Base-by-base conservation (phyloP, 2,329 filamentous ascomycete genomes). In the Fusarium verticillioides region DNA sequence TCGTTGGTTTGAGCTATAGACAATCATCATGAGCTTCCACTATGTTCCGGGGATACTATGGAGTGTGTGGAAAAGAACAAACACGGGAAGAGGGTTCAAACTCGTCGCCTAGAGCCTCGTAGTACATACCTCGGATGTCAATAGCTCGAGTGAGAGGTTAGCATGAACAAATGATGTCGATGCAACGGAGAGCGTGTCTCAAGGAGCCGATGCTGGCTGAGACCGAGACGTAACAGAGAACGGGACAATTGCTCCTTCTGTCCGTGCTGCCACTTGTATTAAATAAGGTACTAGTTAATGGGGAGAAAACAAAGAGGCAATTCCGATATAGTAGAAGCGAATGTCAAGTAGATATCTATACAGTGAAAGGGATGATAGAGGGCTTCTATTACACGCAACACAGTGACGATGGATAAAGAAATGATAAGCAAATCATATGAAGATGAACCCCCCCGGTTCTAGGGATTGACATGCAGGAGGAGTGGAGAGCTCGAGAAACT, bases 131-230 rank as follows among this genome's bases (percentile, higher is more conserved):
- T 54, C 28, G 18, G 59, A 37, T 54, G 57, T 57, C 64, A 53
- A 53, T 39, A 69, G 50, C 40, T 68, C 61, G 60, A 54, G 60
- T 54, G 68, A 61, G 69, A 74, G 42, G 39, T 66, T 65, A 52
- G 63, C 50, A 56, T 43, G 52, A 47, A 36, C 53, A 67, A 53
- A 75, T 70, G 70, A 76, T 61, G 63, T 57, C 69, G 76, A 56
- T 73, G 71, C 71, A 77, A 78, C 63, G 67, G 66, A 66, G 73
- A 73, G 68, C 76, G 75, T 78, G 76, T 76, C 76, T 76, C 62
- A 63, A 75, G 52, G 66, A 61, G 56, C 70, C 60, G 69, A 77
- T 69, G 54, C 44, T 42, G 36, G 34, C 60, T 46, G 46, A 57
- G 65, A 42, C 62, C 56, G 49, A 66, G 58, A 58, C 47, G 72